Base-by-base conservation (phyloP, 805 yeast species). In the Zygosaccharomyces bailii region DNA sequence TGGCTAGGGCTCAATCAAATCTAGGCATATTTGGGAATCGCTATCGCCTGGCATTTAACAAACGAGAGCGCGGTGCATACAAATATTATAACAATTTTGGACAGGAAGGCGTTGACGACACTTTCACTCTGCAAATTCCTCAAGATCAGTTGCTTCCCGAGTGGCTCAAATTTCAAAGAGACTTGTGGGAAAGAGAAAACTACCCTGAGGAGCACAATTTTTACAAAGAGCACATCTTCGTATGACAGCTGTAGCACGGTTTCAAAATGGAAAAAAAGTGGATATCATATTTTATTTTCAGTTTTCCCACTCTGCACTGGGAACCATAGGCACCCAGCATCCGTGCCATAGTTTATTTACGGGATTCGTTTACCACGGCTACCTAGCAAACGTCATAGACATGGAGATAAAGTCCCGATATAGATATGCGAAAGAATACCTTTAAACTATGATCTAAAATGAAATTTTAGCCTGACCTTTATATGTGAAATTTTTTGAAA, bases 91-190 rank as follows among this genome's bases (percentile, higher is more conserved):
- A 70, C 53, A 69, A 71, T 43, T 55, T 65, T 37, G 63, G 66
- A 40, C 61, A 67, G 48, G 54, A 60, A 24, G 56, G 61, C 19
- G 53, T 57, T 25, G 65, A 76, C 17, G 49, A 42, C 31, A 66
- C 44, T 4, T 32, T 50, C 18, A 45, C 39, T 51, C 57, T 80
- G 43, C 68, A 67, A 40, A 70, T 85, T 5, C 95, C 96, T 0
- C 67, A 73, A 6, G 88, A 81, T 40, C 64, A 70, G 9, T 69
- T 73, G 32, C 68, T 88, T n/a, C 95, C 96, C 0, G 68, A 60
- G 1, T 88, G 96, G 96, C 86, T 86, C 54, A 69, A 69, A 16
- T 62, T 67, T 23, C 85, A 84, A 46, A 63, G 90, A 46, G 75
- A 79, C 48, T 57, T 69, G 43, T 86, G 91, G 95, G 89, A 84